Evolutionary conservation across 2,329 filamentous ascomycete species (phyloP).

Genomic region (Aureobasidium musti): DNA sequence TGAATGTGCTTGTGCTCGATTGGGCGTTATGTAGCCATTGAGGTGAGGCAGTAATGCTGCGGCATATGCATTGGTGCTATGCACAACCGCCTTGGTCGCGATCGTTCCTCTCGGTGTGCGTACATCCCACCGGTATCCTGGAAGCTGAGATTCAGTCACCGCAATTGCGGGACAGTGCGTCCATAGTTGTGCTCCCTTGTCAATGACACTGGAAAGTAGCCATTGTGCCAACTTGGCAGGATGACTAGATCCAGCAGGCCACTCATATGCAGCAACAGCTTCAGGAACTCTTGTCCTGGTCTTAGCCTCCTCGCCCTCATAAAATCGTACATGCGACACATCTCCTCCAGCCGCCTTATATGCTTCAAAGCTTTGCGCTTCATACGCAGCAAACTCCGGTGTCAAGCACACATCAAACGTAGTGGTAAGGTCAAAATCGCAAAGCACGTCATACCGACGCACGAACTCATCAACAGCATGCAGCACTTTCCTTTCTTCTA

Average conservation of each 20-base stretch:
- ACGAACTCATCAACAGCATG: slow-evolving; percentile 48
- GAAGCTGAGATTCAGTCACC: slow-evolving; percentile 32
- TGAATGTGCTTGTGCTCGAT: slow-evolving; percentile 50
- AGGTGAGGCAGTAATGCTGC: slow-evolving; percentile 45
- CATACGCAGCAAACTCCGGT: slow-evolving; percentile 50
- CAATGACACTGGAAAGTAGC: slow-evolving; percentile 45
- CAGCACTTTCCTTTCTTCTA: slow-evolving; percentile 49
- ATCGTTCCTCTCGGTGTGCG: slow-evolving; percentile 43
- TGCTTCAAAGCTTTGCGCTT: slow-evolving; percentile 45
- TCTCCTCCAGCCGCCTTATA: slow-evolving; percentile 50
- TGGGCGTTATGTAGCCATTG: slow-evolving; percentile 45
- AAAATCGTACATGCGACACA: slow-evolving; percentile 47
- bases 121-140: slow-evolving; percentile 39
- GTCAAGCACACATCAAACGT: slow-evolving; percentile 56
- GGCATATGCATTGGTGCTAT: slow-evolving; percentile 48
- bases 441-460: slow-evolving; percentile 45
- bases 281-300: slow-evolving; percentile 43
- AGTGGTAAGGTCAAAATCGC: slow-evolving; percentile 51
- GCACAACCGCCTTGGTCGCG: slow-evolving; percentile 40
- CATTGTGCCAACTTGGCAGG: slow-evolving; percentile 55
- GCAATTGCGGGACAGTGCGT: slow-evolving; percentile 48
- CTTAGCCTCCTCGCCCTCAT: slow-evolving; percentile 46
- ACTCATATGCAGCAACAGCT: slow-evolving; percentile 53
- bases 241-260: slow-evolving; percentile 54
- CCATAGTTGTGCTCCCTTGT: slow-evolving; percentile 46